phyloP scores from a whole-genome alignment of 208 protist genomes.

The Herpetomonas tarakana region DNA sequence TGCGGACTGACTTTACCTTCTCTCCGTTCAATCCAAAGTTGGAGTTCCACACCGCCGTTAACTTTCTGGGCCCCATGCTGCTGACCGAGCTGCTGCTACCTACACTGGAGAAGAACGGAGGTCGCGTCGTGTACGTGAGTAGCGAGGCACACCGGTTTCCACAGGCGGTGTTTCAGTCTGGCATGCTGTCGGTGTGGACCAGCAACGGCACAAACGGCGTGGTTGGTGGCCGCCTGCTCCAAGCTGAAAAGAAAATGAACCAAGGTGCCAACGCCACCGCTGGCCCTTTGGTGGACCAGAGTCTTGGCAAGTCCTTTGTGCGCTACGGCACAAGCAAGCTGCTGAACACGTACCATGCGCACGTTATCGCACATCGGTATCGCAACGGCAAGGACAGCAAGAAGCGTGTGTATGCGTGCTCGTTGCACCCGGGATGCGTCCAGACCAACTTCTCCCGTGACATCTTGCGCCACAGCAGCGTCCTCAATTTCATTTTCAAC shows the following conservation, averaged over 20 bases:
- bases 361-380: constrained; percentile 71
- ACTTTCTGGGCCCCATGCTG: constrained; percentile 80
- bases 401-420: constrained; percentile 59
- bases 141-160: constrained; percentile 76
- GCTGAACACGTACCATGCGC: constrained; percentile 80
- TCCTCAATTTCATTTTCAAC: constrained; percentile 24
- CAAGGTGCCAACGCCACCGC: constrained; percentile 26
- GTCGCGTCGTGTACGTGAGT: constrained; percentile 82
- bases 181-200: constrained; percentile 12
- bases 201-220: constrained; percentile 15
- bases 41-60: constrained; percentile 81
- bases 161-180: constrained; percentile 38
- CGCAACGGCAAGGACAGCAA: constrained; percentile 1
- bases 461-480: constrained; percentile 22
- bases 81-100: constrained; percentile 85
- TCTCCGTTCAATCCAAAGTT: constrained; percentile 43
- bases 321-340: constrained; percentile 88
- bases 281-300: constrained; percentile 31
- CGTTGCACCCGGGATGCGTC: constrained; percentile 81
- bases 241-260: constrained; percentile 61
- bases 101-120: constrained; percentile 49
- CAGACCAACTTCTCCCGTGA: constrained; percentile 65
- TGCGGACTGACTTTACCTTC: constrained; percentile 50
- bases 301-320: constrained; percentile 36
- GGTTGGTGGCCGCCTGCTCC: constrained; percentile 42